Evolutionary conservation across 1,284 basidiomycete genomes (phyloP), one percentile per base, ranked within the genome.

Genomic region (Pseudozyma pruni): DNA sequence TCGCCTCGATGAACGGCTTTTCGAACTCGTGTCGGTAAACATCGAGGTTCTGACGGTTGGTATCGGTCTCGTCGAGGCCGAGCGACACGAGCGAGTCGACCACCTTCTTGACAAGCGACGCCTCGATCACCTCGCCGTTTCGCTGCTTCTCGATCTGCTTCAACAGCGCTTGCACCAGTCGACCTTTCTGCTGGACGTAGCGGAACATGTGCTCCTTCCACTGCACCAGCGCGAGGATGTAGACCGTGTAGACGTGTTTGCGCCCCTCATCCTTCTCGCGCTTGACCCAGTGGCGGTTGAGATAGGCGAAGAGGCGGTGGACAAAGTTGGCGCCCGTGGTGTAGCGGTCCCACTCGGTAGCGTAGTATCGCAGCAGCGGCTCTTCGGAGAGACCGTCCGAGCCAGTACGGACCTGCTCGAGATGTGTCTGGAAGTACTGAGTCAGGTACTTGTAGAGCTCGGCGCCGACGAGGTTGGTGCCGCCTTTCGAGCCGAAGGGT

Each of bases 221-320:
- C 85, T 95, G 92, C 2, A 95, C 90, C 35, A 99, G 88, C 5
- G 95, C 92, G 62, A 98, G 89, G 27, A 94, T 98, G 84, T 98
- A 98, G 25, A 99, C 92, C 5, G 89, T 90, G 84, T 96, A 97
- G 38, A 98, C 91, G 48, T 91, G 90, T 84, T 94, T 98, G 79
- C 93, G 88, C 6, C 96, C 96, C 83, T 99, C 95, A 78, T 98
- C 96, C 82, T 95, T 90, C 83, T 98, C 94, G 41, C 95, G 89
- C 85, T 96, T 97, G 45, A 99, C 94, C 96, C 96, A 99, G 84
- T 98, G 94, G 59, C 95, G 91, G 83, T 98, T 98, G 62, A 98
- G 88, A 84, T 98, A 98, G 19, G 92, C 91, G 86, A 98, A 98
- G 38, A 98, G 85, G 17, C 79, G 72, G 56, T 80, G 77, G 80